These are phyloP conservation scores for Colletotrichum abscissum DNA, from an alignment of 2,329 filamentous ascomycete species.

Conservation along the genomic window DNA sequence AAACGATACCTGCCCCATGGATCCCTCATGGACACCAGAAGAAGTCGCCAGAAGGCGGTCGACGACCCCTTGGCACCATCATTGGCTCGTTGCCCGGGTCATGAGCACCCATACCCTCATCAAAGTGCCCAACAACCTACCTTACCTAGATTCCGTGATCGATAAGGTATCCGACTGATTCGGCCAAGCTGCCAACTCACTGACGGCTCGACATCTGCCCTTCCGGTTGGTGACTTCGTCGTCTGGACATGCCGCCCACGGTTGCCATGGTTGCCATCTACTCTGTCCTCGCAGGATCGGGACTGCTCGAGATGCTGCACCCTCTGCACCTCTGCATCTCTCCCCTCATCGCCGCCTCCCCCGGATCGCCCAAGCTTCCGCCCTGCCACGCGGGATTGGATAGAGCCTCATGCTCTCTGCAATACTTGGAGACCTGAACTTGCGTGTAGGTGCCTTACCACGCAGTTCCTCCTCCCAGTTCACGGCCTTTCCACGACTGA, in stretches of 20 bases:
- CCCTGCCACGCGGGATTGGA: slow-evolving; percentile 5
- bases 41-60: slow-evolving; percentile 32
- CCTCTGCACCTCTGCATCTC: not conserved
- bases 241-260: not conserved
- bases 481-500: slow-evolving; percentile 27
- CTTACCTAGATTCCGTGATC: not conserved
- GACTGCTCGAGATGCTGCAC: slow-evolving; percentile 11
- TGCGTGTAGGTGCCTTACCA: slow-evolving; percentile 30
- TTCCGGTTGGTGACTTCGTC: slow-evolving; percentile 30
- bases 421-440: slow-evolving; percentile 13
- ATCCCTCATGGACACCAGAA: not conserved
- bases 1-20: not conserved
- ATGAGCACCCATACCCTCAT: slow-evolving; percentile 5
- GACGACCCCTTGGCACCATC: not conserved
- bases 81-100: slow-evolving; percentile 8
- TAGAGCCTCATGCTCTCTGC: slow-evolving; percentile 12
- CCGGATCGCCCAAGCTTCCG: not conserved
- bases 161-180: slow-evolving; percentile 1
- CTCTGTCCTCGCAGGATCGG: slow-evolving; percentile 15
- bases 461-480: slow-evolving; percentile 2
- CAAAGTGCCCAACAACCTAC: slow-evolving; percentile 6
- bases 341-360: not conserved
- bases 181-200: slow-evolving; percentile 32
- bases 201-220: slow-evolving; percentile 25
- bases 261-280: slow-evolving; percentile 16